Evolutionary conservation across 106 monocot genomes (phyloP), one percentile per base, ranked within the genome.

Genomic region (Posidonia australis): DNA sequence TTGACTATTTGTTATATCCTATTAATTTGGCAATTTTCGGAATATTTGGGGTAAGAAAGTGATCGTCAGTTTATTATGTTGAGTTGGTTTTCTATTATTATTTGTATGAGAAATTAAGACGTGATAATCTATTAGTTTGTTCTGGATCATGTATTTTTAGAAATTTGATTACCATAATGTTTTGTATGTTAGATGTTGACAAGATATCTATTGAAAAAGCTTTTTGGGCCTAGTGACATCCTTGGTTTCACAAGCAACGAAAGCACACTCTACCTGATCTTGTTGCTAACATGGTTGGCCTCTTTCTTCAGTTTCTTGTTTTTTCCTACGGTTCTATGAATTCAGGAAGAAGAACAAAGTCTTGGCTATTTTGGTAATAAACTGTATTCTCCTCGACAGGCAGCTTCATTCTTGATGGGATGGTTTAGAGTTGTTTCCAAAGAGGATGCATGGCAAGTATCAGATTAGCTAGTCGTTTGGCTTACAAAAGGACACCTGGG

Each of bases 331-430:
- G 23, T 42, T 0, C n/a, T n/a, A n/a, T n/a, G n/a, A n/a, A 5
- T 19, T 44, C 42, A 45, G 13, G 58, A 23, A 12, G 23, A 60
- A 16, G 13, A 23, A 48, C 31, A n/a, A n/a, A n/a, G n/a, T n/a
- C n/a, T n/a, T n/a, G n/a, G n/a, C n/a, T n/a, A n/a, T n/a, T n/a
- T n/a, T n/a, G n/a, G n/a, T n/a, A n/a, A n/a, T n/a, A n/a, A n/a
- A n/a, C n/a, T n/a, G n/a, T n/a, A n/a, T n/a, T n/a, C 13, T 55
- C 24, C 22, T 32, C 64, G 46, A 62, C 77, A 93, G 93, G 68
- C 81, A 46, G 89, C 89, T 74, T 94, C 93, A 46, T 94, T 94
- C 69, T 72, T 94, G 9, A 96, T 96, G 90, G 94, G n/a, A n/a
- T n/a, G n/a, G n/a, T n/a, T n/a, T n/a, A n/a, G n/a, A n/a, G n/a